These are phyloP conservation scores for Trapa incisa DNA, from an alignment of 345 rosid species.

Conservation along the genomic window DNA sequence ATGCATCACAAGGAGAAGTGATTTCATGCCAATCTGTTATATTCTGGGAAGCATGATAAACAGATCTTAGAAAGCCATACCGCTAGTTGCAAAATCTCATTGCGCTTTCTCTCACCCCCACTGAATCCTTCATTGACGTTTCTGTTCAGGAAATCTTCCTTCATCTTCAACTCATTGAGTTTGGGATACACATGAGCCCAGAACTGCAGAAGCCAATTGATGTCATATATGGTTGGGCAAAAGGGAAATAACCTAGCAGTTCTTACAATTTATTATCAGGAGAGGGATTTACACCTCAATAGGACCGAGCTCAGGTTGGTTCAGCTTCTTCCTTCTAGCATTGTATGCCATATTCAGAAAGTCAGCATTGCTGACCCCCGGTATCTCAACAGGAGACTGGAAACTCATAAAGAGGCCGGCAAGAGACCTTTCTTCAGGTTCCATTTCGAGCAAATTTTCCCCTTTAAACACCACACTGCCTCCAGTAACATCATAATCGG, in stretches of 20 bases:
- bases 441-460: conserved; percentile 60
- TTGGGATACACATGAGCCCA: conserved; percentile 61
- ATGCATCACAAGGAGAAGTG: neutral
- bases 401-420: conserved; percentile 97
- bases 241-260: neutral
- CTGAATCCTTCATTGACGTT: conserved; percentile 99
- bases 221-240: neutral
- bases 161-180: conserved; percentile 78
- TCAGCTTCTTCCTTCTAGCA: conserved; percentile 70
- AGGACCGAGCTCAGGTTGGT: conserved; percentile 76
- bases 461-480: conserved; percentile 58
- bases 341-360: conserved; percentile 92
- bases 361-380: conserved; percentile 85
- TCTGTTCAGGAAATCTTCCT: conserved; percentile 79
- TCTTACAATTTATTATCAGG: neutral
- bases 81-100: conserved; percentile 91
- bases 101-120: conserved; percentile 96
- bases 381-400: conserved; percentile 84
- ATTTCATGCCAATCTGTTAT: neutral
- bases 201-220: conserved; percentile 49
- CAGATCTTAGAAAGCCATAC: conserved; percentile 17
- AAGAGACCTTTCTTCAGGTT: conserved; percentile 88
- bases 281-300: conserved; percentile 38
- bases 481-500: conserved; percentile 84
- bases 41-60: too few species aligned